These are phyloP conservation scores for Polytrichum commune DNA, from an alignment of 225 moss, liverwort and hornwort species.

Conservation along the genomic window DNA sequence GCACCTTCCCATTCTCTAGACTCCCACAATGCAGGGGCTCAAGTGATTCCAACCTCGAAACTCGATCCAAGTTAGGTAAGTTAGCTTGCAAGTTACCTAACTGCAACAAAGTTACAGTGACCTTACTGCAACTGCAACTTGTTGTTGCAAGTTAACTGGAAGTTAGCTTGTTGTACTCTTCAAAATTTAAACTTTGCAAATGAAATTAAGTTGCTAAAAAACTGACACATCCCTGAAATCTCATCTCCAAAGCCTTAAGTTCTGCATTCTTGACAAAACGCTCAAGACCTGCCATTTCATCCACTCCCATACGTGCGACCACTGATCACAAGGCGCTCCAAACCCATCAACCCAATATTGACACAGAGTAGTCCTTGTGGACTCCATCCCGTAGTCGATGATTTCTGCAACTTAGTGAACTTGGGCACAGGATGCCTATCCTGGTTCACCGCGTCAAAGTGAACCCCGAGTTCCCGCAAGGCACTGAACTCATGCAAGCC, in stretches of 20 bases:
- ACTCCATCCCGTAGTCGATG: neutral
- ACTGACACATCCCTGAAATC: neutral
- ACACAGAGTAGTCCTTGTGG: neutral
- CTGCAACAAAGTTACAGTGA: too few species aligned
- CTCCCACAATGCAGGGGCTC: too few species aligned
- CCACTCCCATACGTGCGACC: neutral
- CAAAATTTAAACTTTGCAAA: neutral
- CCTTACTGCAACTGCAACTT: too few species aligned
- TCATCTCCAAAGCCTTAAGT: neutral
- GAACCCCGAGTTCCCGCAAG: neutral
- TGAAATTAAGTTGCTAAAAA: neutral
- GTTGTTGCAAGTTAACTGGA: too few species aligned
- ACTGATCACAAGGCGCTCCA: neutral
- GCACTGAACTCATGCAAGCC: conserved; percentile 1
- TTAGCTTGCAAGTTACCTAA: neutral
- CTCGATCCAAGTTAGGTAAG: neutral
- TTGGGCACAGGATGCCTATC: neutral
- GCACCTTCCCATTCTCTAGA: neutral
- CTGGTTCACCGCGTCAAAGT: neutral
- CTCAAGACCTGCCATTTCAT: neutral
- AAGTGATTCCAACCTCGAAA: neutral
- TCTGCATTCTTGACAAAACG: neutral
- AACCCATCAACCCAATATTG: neutral
- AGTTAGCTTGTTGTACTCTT: neutral
- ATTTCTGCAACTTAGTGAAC: neutral